Conservation (phyloP, 2,329 filamentous ascomycete genomes). For the Alternaria infectoria region DNA sequence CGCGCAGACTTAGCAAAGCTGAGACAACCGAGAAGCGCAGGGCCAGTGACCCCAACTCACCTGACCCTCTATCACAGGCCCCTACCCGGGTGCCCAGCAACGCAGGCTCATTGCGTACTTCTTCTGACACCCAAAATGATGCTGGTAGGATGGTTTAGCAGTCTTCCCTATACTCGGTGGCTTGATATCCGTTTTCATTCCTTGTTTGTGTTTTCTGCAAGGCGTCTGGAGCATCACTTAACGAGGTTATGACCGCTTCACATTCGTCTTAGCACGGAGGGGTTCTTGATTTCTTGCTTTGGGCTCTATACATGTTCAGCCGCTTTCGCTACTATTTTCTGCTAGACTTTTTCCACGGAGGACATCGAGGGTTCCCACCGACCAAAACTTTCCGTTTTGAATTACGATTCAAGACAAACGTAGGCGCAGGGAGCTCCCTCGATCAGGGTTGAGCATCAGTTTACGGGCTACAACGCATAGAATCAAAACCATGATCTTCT, state of each 20-base stretch:
- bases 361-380: background rate
- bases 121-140: conserved; percentile 19
- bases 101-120: conserved; percentile 15
- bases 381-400: conserved; percentile 10
- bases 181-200: background rate
- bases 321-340: background rate
- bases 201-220: background rate
- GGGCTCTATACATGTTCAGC: background rate
- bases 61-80: conserved; percentile 23
- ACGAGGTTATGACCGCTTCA: conserved; percentile 1
- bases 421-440: conserved; percentile 43
- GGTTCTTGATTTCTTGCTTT: background rate
- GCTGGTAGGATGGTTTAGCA: conserved; percentile 20
- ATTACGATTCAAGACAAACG: conserved; percentile 16
- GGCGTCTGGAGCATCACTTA: background rate
- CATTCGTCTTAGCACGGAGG: background rate
- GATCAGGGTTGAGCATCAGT: conserved; percentile 38
- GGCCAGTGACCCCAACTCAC: conserved; percentile 10
- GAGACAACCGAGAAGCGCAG: conserved; percentile 18
- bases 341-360: background rate
- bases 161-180: background rate
- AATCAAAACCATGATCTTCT: background rate
- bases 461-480: conserved; percentile 22
- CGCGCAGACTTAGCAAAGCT: conserved; percentile 12
- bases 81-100: conserved; percentile 30